Evolutionary conservation across 2,329 filamentous ascomycete genomes (phyloP).

Genomic region (Cytospora piceae): DNA sequence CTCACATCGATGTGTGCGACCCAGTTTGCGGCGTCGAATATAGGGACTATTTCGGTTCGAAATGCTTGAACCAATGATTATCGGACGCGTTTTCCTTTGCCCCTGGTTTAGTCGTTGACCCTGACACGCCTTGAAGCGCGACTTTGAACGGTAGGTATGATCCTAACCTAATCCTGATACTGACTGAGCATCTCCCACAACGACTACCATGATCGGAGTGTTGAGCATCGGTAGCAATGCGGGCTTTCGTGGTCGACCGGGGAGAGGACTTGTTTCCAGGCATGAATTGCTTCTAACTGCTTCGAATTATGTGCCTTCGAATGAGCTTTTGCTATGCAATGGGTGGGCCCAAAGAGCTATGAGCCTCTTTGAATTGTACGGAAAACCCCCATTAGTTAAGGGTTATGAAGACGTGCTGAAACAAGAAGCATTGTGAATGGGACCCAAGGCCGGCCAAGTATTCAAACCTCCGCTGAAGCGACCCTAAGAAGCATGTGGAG

Average conservation of each 20-base stretch:
- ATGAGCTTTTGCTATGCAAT: neutral
- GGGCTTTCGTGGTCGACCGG: no score
- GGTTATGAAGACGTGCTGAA: no score
- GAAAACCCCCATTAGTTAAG: no score
- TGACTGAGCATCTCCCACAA: neutral
- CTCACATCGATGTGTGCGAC: neutral
- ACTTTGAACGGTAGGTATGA: neutral
- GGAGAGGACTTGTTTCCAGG: neutral
- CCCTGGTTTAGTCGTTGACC: neutral
- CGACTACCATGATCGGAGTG: neutral
- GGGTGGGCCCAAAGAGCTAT: neutral
- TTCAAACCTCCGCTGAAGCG: neutral
- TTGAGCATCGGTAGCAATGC: neutral
- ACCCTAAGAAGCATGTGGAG: conserved; percentile 40
- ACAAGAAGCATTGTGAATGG: neutral
- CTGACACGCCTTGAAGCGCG: neutral
- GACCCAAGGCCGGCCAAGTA: neutral
- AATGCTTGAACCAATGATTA: neutral
- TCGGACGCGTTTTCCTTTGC: neutral
- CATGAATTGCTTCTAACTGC: neutral
- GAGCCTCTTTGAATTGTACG: neutral
- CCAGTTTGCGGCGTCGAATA: neutral
- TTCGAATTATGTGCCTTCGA: neutral
- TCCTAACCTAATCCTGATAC: neutral
- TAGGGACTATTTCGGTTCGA: neutral